Base-by-base conservation (phyloP, 306 rosid genomes). In the Inga oerstediana region DNA sequence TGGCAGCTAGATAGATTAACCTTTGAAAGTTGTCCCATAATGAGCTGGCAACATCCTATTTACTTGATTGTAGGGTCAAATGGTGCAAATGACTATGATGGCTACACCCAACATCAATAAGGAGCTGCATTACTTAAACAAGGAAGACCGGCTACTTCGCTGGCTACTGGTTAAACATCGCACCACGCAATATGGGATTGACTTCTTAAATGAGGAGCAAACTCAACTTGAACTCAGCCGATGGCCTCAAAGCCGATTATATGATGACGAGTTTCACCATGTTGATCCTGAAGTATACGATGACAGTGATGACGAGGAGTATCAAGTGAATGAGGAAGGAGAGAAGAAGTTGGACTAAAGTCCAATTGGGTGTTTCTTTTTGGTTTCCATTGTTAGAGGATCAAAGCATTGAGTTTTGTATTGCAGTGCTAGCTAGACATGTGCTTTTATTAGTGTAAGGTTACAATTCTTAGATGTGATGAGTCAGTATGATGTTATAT, bases 71-170 rank as follows among this genome's bases (percentile, higher is more conserved):
- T 45, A 96, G 99, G 99, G 98, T 79, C 87, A 79, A 61, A 75
- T 96, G 88, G 89, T 92, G 99, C 99, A 96, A 88, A 88, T 93
- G 91, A 93, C 96, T 45, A 91, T 95, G 98, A 95, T 95, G 98
- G 93, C 98, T 77, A 89, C 93, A 5, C 98, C 98, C 11, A 88
- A 87, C 89, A 88, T 93, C 81, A 95, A 95, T 93, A 91, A 92
- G 83, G 98, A 95, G 91, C 88, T 95, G 75, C 98, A 89, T 77
- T 96, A 96, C 92, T 87, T 96, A 78, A 93, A 92, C 92, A 93
- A 93, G 90, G 99, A 96, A 86, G 99, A 96, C 77, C 85, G 93
- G 9, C 83, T 93, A 45, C 84, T 93, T 79, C 97, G 97, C 32
- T 91, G 97, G 97, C 94, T 95, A 85, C 83, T 93, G 68, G 95